A percentile compares a stretch with the other conserved stretches of the same genome.
Evolutionary conservation across 176 grass and related monocot genomes (phyloP).

Genomic region (Paspalum notatum): DNA sequence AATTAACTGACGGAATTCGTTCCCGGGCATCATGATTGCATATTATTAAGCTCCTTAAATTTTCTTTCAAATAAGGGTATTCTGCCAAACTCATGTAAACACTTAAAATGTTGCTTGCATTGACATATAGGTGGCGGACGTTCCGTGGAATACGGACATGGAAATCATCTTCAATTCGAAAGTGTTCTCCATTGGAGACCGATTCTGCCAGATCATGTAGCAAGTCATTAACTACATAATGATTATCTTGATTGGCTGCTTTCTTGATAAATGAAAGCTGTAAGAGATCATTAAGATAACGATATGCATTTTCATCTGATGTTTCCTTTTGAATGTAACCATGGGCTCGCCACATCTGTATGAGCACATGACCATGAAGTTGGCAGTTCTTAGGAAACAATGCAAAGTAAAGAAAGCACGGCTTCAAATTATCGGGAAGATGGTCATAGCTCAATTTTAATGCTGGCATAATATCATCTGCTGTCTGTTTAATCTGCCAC

Average conservation of each 20-base stretch:
- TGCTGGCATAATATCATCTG: slow-evolving; percentile 58
- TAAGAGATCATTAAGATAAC: slow-evolving; percentile 48
- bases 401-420: slow-evolving; percentile 56
- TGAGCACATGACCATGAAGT: slow-evolving; percentile 12
- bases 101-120: slow-evolving; percentile 29
- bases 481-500: slow-evolving; percentile 43
- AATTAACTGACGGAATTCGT: neutral
- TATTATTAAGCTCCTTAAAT: slow-evolving; percentile 53
- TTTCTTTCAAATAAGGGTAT: slow-evolving; percentile 19
- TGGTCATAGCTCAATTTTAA: slow-evolving; percentile 53
- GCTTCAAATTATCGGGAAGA: slow-evolving; percentile 52
- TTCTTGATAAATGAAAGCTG: slow-evolving; percentile 48
- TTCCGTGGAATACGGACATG: slow-evolving; percentile 18
- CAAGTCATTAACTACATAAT: slow-evolving; percentile 60
- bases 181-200: slow-evolving; percentile 44
- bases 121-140: slow-evolving; percentile 52
- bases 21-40: neutral
- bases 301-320: slow-evolving; percentile 32
- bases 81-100: slow-evolving; percentile 24
- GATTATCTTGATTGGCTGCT: neutral
- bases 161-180: slow-evolving; percentile 46
- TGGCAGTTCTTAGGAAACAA: slow-evolving; percentile 54
- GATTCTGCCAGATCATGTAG: slow-evolving; percentile 60
- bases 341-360: slow-evolving; percentile 57
- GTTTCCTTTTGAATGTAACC: slow-evolving; percentile 43